phyloP scores from a whole-genome alignment of 805 yeast species.

The Wickerhamiella alocasiicola region DNA sequence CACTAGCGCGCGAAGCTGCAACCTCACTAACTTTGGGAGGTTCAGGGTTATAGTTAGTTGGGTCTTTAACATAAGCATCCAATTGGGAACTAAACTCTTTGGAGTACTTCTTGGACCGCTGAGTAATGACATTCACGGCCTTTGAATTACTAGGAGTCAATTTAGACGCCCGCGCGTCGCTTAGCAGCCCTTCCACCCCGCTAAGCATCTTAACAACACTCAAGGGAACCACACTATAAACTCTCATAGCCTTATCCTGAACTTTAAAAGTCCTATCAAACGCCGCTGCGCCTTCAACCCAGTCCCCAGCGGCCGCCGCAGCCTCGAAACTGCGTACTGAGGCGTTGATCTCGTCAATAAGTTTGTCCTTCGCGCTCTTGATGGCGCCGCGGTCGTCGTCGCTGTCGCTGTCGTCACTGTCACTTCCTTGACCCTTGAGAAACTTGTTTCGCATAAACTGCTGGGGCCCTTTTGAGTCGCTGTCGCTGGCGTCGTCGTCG shows the following conservation, averaged over 20 bases:
- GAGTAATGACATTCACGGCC: constrained; percentile 77
- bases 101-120: constrained; percentile 69
- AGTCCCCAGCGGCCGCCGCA: constrained; percentile 58
- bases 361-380: constrained; percentile 85
- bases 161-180: constrained; percentile 46
- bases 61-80: constrained; percentile 49
- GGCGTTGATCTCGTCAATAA: constrained; percentile 71
- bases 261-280: constrained; percentile 67
- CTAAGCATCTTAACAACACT: constrained; percentile 56
- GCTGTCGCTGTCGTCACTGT: constrained; percentile 41
- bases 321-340: constrained; percentile 55
- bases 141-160: constrained; percentile 72
- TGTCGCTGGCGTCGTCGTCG: constrained; percentile 32
- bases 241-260: constrained; percentile 60
- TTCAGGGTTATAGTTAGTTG: constrained; percentile 48
- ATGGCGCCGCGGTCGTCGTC: constrained; percentile 75
- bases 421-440: constrained; percentile 30
- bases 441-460: constrained; percentile 26
- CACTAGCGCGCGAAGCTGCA: constrained; percentile 25
- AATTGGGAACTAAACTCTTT: constrained; percentile 56
- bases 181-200: constrained; percentile 57
- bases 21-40: constrained; percentile 6
- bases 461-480: constrained; percentile 24
- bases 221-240: constrained; percentile 60
- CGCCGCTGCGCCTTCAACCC: constrained; percentile 60